These are phyloP conservation scores for Adansonia grandidieri DNA, from an alignment of 441 rosid species.

Conservation along the genomic window DNA sequence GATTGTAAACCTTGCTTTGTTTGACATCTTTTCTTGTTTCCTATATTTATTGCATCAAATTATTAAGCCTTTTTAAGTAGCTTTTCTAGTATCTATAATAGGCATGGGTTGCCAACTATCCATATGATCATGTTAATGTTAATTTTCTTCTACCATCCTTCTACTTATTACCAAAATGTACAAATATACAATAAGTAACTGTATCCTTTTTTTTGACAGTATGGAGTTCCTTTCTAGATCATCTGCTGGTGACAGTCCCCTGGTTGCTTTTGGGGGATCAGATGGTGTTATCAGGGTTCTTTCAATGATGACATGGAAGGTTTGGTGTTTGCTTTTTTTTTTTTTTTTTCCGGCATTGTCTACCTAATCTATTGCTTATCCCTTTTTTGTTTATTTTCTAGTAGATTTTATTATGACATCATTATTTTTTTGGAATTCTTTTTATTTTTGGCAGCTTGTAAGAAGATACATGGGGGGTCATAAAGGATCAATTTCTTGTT, in stretches of 20 bases:
- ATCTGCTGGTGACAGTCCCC: conserved; percentile 86
- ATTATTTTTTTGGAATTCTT: background rate
- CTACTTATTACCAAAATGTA: conserved; percentile 9
- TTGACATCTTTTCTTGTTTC: background rate
- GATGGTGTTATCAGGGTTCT: conserved; percentile 99
- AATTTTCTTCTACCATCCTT: conserved; percentile 14
- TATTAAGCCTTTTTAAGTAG: conserved; percentile 13
- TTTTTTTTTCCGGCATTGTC: conserved; percentile 10
- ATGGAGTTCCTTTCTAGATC: conserved; percentile 94
- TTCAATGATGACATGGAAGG: conserved; percentile 99
- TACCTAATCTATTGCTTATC: conserved; percentile 28
- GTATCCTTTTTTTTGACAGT: conserved; percentile 47
- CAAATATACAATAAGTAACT: conserved; percentile 18
- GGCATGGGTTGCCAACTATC: conserved; percentile 2
- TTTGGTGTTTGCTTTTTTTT: conserved; percentile 36
- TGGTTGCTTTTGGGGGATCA: conserved; percentile 96
- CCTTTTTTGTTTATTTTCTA: conserved; percentile 15
- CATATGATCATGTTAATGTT: conserved; percentile 1
- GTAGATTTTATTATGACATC: conserved; percentile 5
- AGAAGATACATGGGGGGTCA: conserved; percentile 97
- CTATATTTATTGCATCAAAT: background rate
- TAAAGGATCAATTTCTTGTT: conserved; percentile 90
- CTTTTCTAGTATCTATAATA: conserved; percentile 9
- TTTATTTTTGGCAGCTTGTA: conserved; percentile 72
- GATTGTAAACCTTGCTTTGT: background rate